A percentile compares a stretch with the other conserved stretches of the same genome.
Conservation (phyloP, 1,139 yeast species). For the Schwanniomyces etchellsii region DNA sequence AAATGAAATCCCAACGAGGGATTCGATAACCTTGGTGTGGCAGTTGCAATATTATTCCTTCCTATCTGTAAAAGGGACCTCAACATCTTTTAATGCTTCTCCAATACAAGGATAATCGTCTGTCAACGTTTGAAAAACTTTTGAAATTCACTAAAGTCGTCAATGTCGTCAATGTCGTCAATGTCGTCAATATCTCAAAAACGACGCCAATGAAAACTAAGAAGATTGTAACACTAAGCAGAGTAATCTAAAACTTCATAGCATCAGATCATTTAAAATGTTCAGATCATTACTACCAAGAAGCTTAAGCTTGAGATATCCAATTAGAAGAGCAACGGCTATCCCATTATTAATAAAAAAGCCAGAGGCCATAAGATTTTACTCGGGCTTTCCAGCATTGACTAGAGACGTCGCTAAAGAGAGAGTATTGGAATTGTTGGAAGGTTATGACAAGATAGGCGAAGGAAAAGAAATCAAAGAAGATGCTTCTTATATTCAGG, state of each 20-base stretch:
- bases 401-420: conserved; percentile 68
- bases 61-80: conserved; percentile 7
- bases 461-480: conserved; percentile 46
- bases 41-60: conserved; percentile 2
- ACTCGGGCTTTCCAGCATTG: conserved; percentile 61
- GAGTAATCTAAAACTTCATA: neutral
- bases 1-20: conserved; percentile 8
- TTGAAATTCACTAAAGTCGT: too few species aligned
- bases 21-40: conserved; percentile 1
- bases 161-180: neutral
- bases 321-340: conserved; percentile 1
- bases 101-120: neutral
- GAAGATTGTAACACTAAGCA: neutral
- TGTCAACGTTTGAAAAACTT: neutral
- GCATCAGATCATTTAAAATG: conserved; percentile 15
- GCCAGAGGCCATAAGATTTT: conserved; percentile 32
- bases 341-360: conserved; percentile 11
- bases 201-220: conserved; percentile 7
- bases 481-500: conserved; percentile 60
- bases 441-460: conserved; percentile 70
- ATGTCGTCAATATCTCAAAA: conserved; percentile 3
- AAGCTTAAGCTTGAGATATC: conserved; percentile 20
- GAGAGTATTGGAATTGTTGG: conserved; percentile 73
- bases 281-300: conserved; percentile 28
- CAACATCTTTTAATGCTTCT: conserved; percentile 5